Conservation (phyloP, 2,329 filamentous ascomycete species). For the Gnomoniopsis sp. region DNA sequence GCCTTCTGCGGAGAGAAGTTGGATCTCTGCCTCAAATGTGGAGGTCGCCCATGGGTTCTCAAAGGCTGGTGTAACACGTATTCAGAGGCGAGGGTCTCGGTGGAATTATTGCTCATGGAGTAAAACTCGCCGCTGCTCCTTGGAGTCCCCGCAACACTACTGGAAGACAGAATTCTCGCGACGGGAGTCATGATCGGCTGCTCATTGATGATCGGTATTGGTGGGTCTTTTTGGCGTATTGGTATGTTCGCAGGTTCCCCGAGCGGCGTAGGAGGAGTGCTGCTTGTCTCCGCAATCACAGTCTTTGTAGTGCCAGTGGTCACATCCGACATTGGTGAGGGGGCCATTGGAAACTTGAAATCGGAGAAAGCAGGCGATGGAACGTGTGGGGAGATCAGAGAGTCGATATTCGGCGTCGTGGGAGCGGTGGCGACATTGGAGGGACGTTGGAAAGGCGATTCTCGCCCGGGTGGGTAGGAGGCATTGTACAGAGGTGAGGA, state of each 20-base stretch:
- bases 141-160: slow-evolving; percentile 74
- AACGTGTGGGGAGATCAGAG: slow-evolving; percentile 35
- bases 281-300: slow-evolving; percentile 37
- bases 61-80: slow-evolving; percentile 59
- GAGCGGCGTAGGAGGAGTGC: slow-evolving; percentile 30
- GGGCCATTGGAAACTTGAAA: slow-evolving; percentile 53
- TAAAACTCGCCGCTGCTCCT: slow-evolving; percentile 94
- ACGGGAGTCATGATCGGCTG: slow-evolving; percentile 55
- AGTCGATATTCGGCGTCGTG: slow-evolving; percentile 38
- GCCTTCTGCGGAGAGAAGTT: slow-evolving; percentile 40
- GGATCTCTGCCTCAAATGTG: slow-evolving; percentile 46
- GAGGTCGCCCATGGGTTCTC: slow-evolving; percentile 35
- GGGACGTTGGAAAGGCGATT: slow-evolving; percentile 33
- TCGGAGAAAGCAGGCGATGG: slow-evolving; percentile 47
- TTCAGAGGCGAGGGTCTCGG: slow-evolving; percentile 88
- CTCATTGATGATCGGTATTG: slow-evolving; percentile 53
- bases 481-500: slow-evolving; percentile 52
- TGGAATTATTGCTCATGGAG: slow-evolving; percentile 90
- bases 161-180: slow-evolving; percentile 71
- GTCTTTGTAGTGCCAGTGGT: slow-evolving; percentile 26
- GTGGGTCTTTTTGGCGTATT: slow-evolving; percentile 38
- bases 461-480: slow-evolving; percentile 50
- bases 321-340: slow-evolving; percentile 36
- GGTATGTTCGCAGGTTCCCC: slow-evolving; percentile 34
- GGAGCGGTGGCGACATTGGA: slow-evolving; percentile 41